Conservation (phyloP, 2,329 filamentous ascomycete genomes). For the Xylariales sp. region DNA sequence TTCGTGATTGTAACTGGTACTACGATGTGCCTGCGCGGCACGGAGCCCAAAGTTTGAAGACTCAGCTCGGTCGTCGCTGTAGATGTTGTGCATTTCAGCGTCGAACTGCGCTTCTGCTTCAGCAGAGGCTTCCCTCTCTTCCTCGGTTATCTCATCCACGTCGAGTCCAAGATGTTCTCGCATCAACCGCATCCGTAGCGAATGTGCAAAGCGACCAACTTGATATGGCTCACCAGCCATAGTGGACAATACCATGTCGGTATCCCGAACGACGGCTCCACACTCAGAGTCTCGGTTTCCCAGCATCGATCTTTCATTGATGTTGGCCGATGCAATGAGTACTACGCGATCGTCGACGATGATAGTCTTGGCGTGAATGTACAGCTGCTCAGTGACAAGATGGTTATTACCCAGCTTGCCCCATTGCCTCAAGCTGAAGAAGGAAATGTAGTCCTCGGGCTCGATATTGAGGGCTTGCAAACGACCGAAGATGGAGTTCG, state of each 20-base stretch:
- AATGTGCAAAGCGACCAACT: conserved; percentile 89
- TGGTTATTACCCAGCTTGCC: conserved; percentile 81
- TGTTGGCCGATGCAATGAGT: conserved; percentile 95
- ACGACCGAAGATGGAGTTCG: conserved; percentile 85
- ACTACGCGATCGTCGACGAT: conserved; percentile 90
- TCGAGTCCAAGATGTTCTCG: conserved; percentile 94
- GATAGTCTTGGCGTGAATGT: conserved; percentile 97
- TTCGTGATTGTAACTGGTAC: conserved; percentile 27
- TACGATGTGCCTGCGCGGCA: conserved; percentile 5
- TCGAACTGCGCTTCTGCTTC: conserved; percentile 10
- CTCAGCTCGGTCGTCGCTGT: conserved; percentile 42
- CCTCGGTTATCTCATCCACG: conserved; percentile 83
- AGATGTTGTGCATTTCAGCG: conserved; percentile 58
- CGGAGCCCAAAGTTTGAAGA: neutral
- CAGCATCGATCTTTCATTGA: conserved; percentile 95
- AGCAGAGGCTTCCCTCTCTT: conserved; percentile 57
- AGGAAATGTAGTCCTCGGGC: conserved; percentile 91
- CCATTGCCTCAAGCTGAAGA: conserved; percentile 90
- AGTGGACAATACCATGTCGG: conserved; percentile 83
- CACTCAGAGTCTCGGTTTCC: conserved; percentile 89
- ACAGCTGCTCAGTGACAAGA: conserved; percentile 90
- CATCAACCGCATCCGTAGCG: conserved; percentile 89
- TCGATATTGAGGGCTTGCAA: conserved; percentile 77
- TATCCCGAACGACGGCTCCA: conserved; percentile 85
- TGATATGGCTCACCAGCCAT: conserved; percentile 89